phyloP scores from a whole-genome alignment of 192 early-diverging fungal species.

The Rhizophagus sp. region DNA sequence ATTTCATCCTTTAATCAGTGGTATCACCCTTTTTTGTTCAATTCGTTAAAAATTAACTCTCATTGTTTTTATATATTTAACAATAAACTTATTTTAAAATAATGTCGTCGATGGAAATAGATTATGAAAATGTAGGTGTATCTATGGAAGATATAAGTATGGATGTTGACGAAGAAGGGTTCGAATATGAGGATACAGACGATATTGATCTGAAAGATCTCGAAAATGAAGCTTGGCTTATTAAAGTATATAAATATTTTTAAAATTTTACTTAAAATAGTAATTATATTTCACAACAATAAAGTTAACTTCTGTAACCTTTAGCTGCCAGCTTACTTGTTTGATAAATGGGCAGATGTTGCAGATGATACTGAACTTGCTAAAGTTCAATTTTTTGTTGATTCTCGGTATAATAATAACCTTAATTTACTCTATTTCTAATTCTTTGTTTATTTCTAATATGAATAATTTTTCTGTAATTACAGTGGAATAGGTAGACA shows the following conservation, averaged over 20 bases:
- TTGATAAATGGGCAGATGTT: conserved; percentile 78
- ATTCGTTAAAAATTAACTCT: too few relatives aligned
- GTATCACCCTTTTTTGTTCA: too few relatives aligned
- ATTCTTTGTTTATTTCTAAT: conserved; percentile 5
- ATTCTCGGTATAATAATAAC: neutral
- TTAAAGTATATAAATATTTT: conserved; percentile 59
- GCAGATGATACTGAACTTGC: conserved; percentile 36
- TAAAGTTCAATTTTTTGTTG: conserved; percentile 2
- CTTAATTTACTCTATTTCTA: neutral
- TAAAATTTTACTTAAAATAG: too few relatives aligned
- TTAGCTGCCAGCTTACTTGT: conserved; percentile 56
- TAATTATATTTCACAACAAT: neutral
- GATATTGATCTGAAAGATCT: conserved; percentile 66
- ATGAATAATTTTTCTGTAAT: neutral
- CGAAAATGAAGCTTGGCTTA: conserved; percentile 85
- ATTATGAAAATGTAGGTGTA: neutral
- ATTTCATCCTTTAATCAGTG: too few relatives aligned
- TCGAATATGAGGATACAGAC: conserved; percentile 63
- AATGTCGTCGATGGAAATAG: neutral
- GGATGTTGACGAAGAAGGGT: neutral
- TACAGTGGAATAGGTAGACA: neutral
- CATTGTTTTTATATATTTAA: too few relatives aligned
- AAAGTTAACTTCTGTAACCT: neutral
- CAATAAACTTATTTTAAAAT: neutral
- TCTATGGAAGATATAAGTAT: neutral